Percentiles rank a stretch among this genome's conserved stretches.
Conservation (phyloP, 805 yeast genomes). For the Cyberlindnera suaveolens region DNA sequence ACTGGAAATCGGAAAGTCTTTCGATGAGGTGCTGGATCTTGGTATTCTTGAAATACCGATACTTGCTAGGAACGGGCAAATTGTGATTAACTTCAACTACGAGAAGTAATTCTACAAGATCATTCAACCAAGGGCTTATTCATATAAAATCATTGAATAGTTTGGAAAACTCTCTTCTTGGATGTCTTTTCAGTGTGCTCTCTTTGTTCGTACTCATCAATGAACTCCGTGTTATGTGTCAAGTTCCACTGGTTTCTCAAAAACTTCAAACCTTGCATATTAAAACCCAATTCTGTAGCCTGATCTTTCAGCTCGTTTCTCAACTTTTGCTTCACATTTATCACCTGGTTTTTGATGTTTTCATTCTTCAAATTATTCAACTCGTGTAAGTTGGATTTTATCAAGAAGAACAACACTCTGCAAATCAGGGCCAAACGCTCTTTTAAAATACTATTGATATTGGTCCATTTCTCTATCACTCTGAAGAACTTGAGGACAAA, state of each 20-base stretch:
- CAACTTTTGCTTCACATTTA: constrained; percentile 55
- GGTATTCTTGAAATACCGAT: too few relatives aligned
- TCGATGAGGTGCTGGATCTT: too few relatives aligned
- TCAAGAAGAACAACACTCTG: constrained; percentile 67
- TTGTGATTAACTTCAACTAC: too few relatives aligned
- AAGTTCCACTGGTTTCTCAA: constrained; percentile 73
- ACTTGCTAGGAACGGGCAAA: too few relatives aligned
- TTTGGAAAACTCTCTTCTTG: constrained; percentile 70
- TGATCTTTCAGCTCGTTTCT: constrained; percentile 48
- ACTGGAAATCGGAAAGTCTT: not conserved
- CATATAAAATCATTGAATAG: constrained; percentile 25
- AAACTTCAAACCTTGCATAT: constrained; percentile 74
- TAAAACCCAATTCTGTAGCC: constrained; percentile 66
- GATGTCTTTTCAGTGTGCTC: constrained; percentile 47
- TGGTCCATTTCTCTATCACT: constrained; percentile 74
- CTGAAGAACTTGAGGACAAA: constrained; percentile 64
- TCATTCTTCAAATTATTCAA: constrained; percentile 64
- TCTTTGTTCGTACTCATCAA: constrained; percentile 57
- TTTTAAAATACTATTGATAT: constrained; percentile 37
- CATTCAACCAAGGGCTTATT: not conserved
- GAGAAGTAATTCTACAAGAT: not conserved
- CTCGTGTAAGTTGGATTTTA: constrained; percentile 73
- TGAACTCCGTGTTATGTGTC: constrained; percentile 65
- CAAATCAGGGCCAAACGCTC: constrained; percentile 60
- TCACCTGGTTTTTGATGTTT: constrained; percentile 55